phyloP scores from a whole-genome alignment of 805 yeast species.

The Danielozyma ontarioensis region DNA sequence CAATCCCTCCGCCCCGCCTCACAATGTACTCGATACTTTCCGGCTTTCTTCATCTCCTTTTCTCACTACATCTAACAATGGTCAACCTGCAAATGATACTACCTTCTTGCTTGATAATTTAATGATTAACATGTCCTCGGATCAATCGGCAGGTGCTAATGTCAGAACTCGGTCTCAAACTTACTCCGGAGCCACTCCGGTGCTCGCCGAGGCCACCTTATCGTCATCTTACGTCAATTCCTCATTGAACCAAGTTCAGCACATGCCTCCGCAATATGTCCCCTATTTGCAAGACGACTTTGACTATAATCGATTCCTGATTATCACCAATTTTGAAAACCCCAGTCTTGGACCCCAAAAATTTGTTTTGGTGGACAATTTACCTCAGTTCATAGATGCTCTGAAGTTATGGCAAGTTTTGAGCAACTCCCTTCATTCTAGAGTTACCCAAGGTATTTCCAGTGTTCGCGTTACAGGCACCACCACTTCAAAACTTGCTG shows the following conservation, averaged over 20 bases:
- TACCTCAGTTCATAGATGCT: slow-evolving; percentile 67
- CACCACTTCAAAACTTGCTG: slow-evolving; percentile 19
- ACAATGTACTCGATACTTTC: slow-evolving; percentile 8
- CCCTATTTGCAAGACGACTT: slow-evolving; percentile 47
- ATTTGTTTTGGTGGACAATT: slow-evolving; percentile 71
- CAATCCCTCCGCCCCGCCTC: slow-evolving; percentile 15
- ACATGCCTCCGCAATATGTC: slow-evolving; percentile 2
- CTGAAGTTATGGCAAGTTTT: slow-evolving; percentile 23
- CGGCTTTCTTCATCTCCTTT: slow-evolving; percentile 21
- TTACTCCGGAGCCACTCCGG: slow-evolving; percentile 31
- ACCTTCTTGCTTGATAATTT: slow-evolving; percentile 27
- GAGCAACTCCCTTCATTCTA: slow-evolving; percentile 52
- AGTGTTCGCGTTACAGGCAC: slow-evolving; percentile 38
- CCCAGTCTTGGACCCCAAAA: slow-evolving; percentile 70
- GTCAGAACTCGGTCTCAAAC: slow-evolving; percentile 37
- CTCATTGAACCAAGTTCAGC: slow-evolving; percentile 2
- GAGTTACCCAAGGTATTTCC: slow-evolving; percentile 55
- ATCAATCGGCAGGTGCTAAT: no score
- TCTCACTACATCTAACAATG: slow-evolving; percentile 11
- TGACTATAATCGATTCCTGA: slow-evolving; percentile 51
- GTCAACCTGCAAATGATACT: slow-evolving; percentile 24
- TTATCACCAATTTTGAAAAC: slow-evolving; percentile 71
- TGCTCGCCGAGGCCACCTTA: slow-evolving; percentile 12
- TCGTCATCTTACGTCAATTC: slow-evolving; percentile 2
- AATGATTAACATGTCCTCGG: slow-evolving; percentile 20